A percentile compares a stretch with the other conserved stretches of the same genome.
Evolutionary conservation across 495 filamentous ascomycete species (phyloP).

Genomic region (Talaromyces liani): DNA sequence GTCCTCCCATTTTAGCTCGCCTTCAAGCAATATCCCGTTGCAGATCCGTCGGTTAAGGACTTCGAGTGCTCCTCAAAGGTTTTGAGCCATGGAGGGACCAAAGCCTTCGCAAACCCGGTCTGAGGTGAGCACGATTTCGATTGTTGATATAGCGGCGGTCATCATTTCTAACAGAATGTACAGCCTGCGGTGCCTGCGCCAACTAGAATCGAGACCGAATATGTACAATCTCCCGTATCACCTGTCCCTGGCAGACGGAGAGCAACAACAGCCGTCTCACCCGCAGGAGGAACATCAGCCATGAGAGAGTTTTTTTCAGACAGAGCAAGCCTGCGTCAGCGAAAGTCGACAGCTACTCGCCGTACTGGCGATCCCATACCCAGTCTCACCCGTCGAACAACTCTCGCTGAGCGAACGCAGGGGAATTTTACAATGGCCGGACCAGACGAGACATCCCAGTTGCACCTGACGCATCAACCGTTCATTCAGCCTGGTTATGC

Average conservation of each 20-base stretch:
- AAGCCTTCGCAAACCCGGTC: not conserved
- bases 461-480: slow-evolving; percentile 28
- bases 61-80: not conserved
- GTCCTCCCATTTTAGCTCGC: not conserved
- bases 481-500: slow-evolving; percentile 38
- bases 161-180: not conserved
- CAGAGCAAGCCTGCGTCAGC: not conserved
- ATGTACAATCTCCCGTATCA: not conserved
- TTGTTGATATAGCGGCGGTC: not conserved
- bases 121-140: not conserved
- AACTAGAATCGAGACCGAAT: not conserved
- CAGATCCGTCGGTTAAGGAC: not conserved
- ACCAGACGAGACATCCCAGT: slow-evolving; percentile 28
- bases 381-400: slow-evolving; percentile 24
- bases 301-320: not conserved
- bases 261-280: not conserved
- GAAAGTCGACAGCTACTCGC: not conserved
- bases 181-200: not conserved
- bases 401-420: slow-evolving; percentile 23
- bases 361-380: slow-evolving; percentile 9
- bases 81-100: not conserved
- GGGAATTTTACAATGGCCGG: slow-evolving; percentile 33
- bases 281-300: not conserved
- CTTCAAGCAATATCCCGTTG: not conserved
- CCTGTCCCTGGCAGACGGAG: not conserved